Conservation (phyloP, 129 eudicot species). For the Sambucus nigra region DNA sequence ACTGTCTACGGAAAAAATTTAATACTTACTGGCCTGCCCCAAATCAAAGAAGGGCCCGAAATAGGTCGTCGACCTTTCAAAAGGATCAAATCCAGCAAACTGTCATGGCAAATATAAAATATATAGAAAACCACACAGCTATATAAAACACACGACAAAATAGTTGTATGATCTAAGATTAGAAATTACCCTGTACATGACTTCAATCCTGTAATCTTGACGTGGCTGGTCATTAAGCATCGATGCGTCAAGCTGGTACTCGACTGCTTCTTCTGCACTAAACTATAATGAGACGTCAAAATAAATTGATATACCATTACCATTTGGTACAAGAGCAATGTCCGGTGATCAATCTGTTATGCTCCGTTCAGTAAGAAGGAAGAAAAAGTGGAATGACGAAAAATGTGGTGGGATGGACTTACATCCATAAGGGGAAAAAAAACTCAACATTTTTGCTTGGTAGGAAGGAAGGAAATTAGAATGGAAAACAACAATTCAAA, state of each 20-base stretch:
- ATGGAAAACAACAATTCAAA: too few species aligned
- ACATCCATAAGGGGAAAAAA: too few species aligned
- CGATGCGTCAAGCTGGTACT: conserved; percentile 83
- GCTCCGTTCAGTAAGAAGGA: too few species aligned
- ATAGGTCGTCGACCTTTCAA: conserved; percentile 83
- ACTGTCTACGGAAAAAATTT: neutral
- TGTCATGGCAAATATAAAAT: conserved; percentile 14
- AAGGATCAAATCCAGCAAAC: conserved; percentile 99
- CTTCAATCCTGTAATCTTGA: conserved; percentile 91
- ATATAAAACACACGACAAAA: neutral
- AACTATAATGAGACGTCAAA: conserved; percentile 36
- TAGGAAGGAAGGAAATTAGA: too few species aligned
- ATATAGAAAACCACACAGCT: conserved; percentile 7
- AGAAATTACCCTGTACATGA: conserved; percentile 77
- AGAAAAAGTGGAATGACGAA: too few species aligned
- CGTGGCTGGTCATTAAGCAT: conserved; percentile 94
- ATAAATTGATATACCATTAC: conserved; percentile 9
- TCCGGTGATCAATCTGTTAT: too few species aligned
- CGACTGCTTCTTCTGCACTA: conserved; percentile 87
- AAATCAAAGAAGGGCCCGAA: conserved; percentile 93
- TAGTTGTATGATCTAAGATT: neutral
- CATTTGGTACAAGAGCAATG: too few species aligned
- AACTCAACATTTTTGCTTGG: too few species aligned
- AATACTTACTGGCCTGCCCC: conserved; percentile 63
- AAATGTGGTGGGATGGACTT: too few species aligned